Base-by-base conservation (phyloP, 306 rosid genomes). In the Psophocarpus tetragonolobus region DNA sequence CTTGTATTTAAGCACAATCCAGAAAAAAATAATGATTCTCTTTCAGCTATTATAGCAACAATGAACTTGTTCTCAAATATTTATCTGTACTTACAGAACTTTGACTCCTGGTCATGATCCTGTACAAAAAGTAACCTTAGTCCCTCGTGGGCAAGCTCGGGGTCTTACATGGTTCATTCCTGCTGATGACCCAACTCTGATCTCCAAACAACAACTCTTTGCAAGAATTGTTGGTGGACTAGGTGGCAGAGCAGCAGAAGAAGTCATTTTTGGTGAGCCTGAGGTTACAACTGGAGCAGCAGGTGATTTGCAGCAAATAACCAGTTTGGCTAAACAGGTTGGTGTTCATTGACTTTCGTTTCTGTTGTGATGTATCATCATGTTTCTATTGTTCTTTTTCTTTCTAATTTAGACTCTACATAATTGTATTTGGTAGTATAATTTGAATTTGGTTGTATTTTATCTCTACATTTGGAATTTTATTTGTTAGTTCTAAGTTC, bases 131-230 rank as follows among this genome's bases (percentile, higher is more conserved):
- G 99, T 95, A 64, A 92, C 99, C 57, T 79, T 95, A 18, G 82
- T 95, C 81, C 99, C 99, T 23, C 96, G 99, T 5, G 97, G 99
- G 77, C 99, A 92, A 82, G 99, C 99, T 38, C 93, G 97, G 32
- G 99, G 99, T 80, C 97, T 95, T 48, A 95, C 99, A 21, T 92
- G 97, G 99, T 92, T 95, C 83, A 95, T 95, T 85, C 99, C 99
- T 58, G 74, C 91, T 0, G 99, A 95, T 38, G 98, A 95, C 77
- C 99, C 97, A 12, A 92, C 99, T 73, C 84, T 95, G 60, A 92
- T 95, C 84, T 95, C 99, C 39, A 95, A 86, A 88, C 97, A 91
- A 85, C 97, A 95, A 83, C 91, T 95, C n/a, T 95, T 92, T 77
- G 99, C 99, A 24, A 91, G 99, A 89, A 88, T 95, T 75, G 99